These are phyloP conservation scores for Amanita brunnescens DNA, from an alignment of 768 basidiomycete species.

Conservation along the genomic window DNA sequence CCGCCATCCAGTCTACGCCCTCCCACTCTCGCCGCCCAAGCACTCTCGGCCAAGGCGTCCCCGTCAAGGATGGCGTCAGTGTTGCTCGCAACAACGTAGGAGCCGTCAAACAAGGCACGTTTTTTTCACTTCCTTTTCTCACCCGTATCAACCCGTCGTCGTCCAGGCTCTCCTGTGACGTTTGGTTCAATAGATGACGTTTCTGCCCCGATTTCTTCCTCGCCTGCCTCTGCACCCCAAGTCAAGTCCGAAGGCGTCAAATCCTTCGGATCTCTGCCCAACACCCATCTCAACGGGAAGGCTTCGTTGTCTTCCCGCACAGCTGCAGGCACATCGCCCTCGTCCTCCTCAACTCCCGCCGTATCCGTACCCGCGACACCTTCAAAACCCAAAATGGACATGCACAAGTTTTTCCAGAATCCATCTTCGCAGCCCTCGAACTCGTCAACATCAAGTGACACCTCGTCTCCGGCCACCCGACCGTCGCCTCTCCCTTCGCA, in stretches of 20 bases:
- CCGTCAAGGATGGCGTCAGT: conserved; percentile 74
- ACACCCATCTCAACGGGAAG: conserved; percentile 60
- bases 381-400: conserved; percentile 40
- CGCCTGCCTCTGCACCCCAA: conserved; percentile 60
- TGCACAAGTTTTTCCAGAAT: conserved; percentile 55
- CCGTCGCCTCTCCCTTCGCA: conserved; percentile 45
- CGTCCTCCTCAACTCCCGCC: conserved; percentile 24
- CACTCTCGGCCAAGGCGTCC: conserved; percentile 58
- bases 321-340: conserved; percentile 23
- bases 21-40: conserved; percentile 41
- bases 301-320: conserved; percentile 36
- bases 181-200: conserved; percentile 90
- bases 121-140: conserved; percentile 12
- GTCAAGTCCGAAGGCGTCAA: conserved; percentile 68
- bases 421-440: conserved; percentile 39
- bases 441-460: conserved; percentile 38
- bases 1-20: conserved; percentile 28
- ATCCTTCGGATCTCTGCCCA: conserved; percentile 75
- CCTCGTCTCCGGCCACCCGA: conserved; percentile 50
- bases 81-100: conserved; percentile 58
- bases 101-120: conserved; percentile 59
- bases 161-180: conserved; percentile 57
- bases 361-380: conserved; percentile 24
- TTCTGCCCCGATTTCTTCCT: conserved; percentile 70
- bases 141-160: conserved; percentile 8